These are phyloP conservation scores for Penicillium sclerotiorum DNA, from an alignment of 2,329 filamentous ascomycete genomes.

Conservation along the genomic window DNA sequence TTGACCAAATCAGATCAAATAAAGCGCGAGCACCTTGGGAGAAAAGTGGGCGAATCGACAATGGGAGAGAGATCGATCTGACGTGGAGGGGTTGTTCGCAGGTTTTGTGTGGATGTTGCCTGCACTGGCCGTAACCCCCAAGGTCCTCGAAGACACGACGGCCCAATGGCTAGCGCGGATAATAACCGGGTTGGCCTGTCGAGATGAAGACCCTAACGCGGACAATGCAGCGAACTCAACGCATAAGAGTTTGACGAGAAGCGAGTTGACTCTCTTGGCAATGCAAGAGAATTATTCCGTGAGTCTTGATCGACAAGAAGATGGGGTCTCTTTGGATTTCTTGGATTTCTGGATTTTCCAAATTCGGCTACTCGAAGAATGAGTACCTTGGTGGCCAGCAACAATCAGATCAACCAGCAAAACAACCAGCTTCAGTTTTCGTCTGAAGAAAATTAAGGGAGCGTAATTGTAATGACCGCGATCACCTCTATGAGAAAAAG, in stretches of 20 bases:
- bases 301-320: neutral
- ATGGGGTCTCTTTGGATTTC: neutral
- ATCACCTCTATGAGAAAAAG: neutral
- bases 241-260: constrained; percentile 4
- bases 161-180: constrained; percentile 13
- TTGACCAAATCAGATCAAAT: constrained; percentile 4
- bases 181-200: constrained; percentile 19
- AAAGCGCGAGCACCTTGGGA: constrained; percentile 19
- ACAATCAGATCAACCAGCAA: no score
- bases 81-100: constrained; percentile 11
- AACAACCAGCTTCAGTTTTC: no score
- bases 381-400: constrained; percentile 14
- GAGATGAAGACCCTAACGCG: constrained; percentile 10
- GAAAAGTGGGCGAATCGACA: constrained; percentile 7
- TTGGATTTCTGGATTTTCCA: neutral
- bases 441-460: neutral
- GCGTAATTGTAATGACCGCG: neutral
- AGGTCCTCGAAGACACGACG: constrained; percentile 23
- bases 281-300: no score
- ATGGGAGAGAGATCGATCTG: constrained; percentile 5
- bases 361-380: neutral
- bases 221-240: constrained; percentile 7
- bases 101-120: constrained; percentile 15
- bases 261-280: constrained; percentile 1
- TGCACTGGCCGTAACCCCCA: constrained; percentile 20